Evolutionary conservation across 2,329 filamentous ascomycete species (phyloP), one percentile per base, ranked within the genome.

Genomic region (Ciborinia camelliae): DNA sequence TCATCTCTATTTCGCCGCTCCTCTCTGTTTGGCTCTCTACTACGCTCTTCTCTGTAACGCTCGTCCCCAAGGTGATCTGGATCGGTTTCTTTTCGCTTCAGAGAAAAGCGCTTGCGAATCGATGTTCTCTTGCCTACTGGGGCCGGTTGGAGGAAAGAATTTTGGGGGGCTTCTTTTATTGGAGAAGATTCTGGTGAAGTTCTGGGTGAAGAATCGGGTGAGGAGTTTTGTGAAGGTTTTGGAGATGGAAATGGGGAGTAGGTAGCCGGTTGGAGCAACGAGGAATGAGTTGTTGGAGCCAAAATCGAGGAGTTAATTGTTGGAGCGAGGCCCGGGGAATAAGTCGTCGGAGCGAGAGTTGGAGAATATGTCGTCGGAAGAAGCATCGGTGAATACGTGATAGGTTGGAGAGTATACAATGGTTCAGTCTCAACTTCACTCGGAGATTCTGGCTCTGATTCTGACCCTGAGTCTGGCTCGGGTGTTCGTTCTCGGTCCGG

Each of bases 351-450:
- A 41, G 26, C 32, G 51, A 35, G 64, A 65, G 55, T 58, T 66
- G 23, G 70, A 45, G 63, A 45, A 43, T 65, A 58, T 20, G 61
- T 64, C 23, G 57, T 63, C n/a, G 69, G 68, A 45, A 68, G 68
- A 23, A 72, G 69, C n/a, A 68, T 64, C 14, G 73, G 73, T 35
- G 66, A 72, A 62, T 75, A 75, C 30, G 73, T 74, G 52, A 67
- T 66, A 30, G 74, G 73, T 59, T 74, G 71, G 9, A 75, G 68
- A 32, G 71, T 73, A 51, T 74, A 73, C 47, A 72, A 68, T 0
- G 71, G 67, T 64, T 72, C 68, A 39, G 62, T 52, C 58, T 64
- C 64, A 14, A 62, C 53, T 51, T 70, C 68, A 15, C 37, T 41
- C 7, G 47, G 41, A 41, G 39, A 10, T 45, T 69, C 68, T 4